Conservation (phyloP, 108 stramenopile species). For the Nitzschia sp. region DNA sequence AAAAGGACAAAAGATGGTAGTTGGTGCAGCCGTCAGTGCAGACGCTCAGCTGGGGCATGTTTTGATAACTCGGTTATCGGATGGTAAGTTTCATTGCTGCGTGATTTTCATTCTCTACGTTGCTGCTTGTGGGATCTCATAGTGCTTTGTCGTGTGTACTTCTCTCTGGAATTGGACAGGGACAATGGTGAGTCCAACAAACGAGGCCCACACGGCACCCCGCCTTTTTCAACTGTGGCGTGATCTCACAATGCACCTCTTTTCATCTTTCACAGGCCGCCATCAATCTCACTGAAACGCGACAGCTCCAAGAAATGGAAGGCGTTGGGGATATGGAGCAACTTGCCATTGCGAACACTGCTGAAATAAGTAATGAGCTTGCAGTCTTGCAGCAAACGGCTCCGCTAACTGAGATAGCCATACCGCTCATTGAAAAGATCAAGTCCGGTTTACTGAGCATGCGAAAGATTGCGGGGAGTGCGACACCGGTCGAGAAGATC, state of each 20-base stretch:
- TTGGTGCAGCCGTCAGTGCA: conserved; percentile 61
- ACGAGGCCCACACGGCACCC: too few species aligned
- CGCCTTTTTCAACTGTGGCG: too few species aligned
- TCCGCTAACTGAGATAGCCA: conserved; percentile 52
- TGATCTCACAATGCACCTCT: not conserved
- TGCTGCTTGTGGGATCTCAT: too few species aligned
- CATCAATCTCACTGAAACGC: conserved; percentile 66
- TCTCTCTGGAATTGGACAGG: not conserved
- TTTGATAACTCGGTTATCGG: conserved; percentile 48
- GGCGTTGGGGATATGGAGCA: conserved; percentile 19
- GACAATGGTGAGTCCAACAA: conserved; percentile 41
- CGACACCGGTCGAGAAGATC: conserved; percentile 51
- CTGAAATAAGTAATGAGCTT: conserved; percentile 31
- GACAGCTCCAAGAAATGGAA: conserved; percentile 58
- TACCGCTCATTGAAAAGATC: conserved; percentile 56
- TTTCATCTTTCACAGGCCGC: conserved; percentile 9
- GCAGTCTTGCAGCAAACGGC: conserved; percentile 40
- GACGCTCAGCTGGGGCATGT: conserved; percentile 79
- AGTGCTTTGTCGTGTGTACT: too few species aligned
- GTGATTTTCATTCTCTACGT: not conserved
- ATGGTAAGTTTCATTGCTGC: conserved; percentile 49
- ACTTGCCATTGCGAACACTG: conserved; percentile 26
- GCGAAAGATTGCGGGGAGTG: conserved; percentile 72
- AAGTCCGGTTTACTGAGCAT: conserved; percentile 55
- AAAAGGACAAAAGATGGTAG: conserved; percentile 15